Evolutionary conservation across 352 stramenopile species (phyloP), one percentile per base, ranked within the genome.

Genomic region (Pythium diclinum): DNA sequence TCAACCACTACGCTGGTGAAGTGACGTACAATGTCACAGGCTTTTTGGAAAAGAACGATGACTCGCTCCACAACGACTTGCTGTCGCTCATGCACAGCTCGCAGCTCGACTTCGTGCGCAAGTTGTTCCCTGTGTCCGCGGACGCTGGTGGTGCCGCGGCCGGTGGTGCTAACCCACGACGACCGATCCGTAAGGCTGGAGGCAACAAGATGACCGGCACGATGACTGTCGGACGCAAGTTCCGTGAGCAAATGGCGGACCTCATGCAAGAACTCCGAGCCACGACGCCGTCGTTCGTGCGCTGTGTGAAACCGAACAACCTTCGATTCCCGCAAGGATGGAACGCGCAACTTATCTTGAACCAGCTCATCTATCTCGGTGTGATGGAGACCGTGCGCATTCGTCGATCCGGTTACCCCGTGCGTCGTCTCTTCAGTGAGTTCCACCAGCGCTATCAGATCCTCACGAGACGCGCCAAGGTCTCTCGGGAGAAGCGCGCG

Each of bases 11-110:
- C 69, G 97, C 97, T 33, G 97, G 87, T 42, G 90, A 98, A 64
- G 95, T 99, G 21, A 93, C 92, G 33, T 99, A 99, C 79, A 95
- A 87, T 56, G 95, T 97, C 25, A 94, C 87, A 54, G 93, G 93
- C 25, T 99, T 99, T 67, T 79, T 99, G 23, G 96, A 99, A 69
- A 99, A 99, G 77, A 99, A 99, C 79, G 94, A 98, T 66, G 97
- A 99, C 71, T 98, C 94, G 57, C 74, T 99, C 10, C 90, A 97
- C 73, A 92, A 93, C 52, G 88, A 96, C 65, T 69, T 96, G 38
- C 79, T 95, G 47, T 92, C 86, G 19, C 72, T 96, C 2, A 94
- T 95, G 82, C 81, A 96, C 63, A 91, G 75, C 65, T 94, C 84
- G 7, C 79, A 90, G 66, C 87, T 85, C 32, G 81, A 88, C 23